Percentiles rank a stretch among this genome's conserved stretches.
These are phyloP conservation scores for Vanrija sp. DNA, from an alignment of 1,284 basidiomycete genomes.

Conservation along the genomic window DNA sequence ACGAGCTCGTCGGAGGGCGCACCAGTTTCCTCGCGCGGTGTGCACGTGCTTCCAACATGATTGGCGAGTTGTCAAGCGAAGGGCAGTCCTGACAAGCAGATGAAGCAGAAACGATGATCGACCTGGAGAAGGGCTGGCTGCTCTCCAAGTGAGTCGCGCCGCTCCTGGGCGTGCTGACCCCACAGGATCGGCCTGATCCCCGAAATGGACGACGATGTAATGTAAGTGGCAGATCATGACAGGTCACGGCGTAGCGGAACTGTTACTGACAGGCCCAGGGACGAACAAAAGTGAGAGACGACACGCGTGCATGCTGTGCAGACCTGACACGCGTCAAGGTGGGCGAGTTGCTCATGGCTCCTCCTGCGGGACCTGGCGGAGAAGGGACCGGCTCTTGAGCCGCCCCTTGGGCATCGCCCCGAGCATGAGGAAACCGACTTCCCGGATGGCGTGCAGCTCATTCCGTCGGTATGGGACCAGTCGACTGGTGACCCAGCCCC, in stretches of 20 bases:
- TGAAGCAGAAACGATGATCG: constrained; percentile 62
- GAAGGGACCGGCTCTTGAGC: constrained; percentile 3
- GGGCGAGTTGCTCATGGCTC: constrained; percentile 65
- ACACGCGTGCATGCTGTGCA: background rate
- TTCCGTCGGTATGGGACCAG: constrained; percentile 7
- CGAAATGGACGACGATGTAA: constrained; percentile 80
- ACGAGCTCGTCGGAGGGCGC: constrained; percentile 68
- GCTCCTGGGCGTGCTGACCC: background rate
- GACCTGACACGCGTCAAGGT: constrained; percentile 6
- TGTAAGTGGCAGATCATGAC: constrained; percentile 47
- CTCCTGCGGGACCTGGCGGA: constrained; percentile 64
- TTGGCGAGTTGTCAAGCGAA: constrained; percentile 34
- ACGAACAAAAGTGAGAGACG: constrained; percentile 64
- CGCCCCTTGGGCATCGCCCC: background rate
- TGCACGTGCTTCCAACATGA: constrained; percentile 59
- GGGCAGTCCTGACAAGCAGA: constrained; percentile 19
- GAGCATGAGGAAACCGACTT: background rate
- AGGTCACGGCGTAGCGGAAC: background rate
- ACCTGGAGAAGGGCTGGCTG: constrained; percentile 72
- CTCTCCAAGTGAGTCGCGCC: constrained; percentile 51
- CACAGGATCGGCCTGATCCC: constrained; percentile 58
- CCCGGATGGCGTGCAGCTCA: constrained; percentile 6
- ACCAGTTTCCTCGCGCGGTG: constrained; percentile 69
- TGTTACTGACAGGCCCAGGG: constrained; percentile 26
- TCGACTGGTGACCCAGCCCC: background rate